These are phyloP conservation scores for Rugonectria rugulosa DNA, from an alignment of 2,329 filamentous ascomycete genomes.

Conservation along the genomic window DNA sequence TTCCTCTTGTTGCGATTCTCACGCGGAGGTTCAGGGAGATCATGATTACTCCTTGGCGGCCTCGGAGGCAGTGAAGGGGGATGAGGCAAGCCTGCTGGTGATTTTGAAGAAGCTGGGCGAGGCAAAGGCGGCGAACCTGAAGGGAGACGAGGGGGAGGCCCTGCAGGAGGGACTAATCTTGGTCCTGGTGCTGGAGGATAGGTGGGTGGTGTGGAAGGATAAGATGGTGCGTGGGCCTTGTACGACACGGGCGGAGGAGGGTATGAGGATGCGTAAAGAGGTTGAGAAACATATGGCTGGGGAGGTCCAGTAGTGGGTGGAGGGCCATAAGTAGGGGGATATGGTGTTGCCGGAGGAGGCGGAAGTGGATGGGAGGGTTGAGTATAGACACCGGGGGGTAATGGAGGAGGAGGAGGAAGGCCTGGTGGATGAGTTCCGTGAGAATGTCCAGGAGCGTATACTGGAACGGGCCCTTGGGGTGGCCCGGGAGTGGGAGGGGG, in stretches of 20 bases:
- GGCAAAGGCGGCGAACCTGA: slow-evolving; percentile 27
- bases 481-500: slow-evolving; percentile 28
- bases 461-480: slow-evolving; percentile 14
- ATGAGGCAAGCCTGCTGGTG: slow-evolving; percentile 23
- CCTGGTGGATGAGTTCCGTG: slow-evolving; percentile 23
- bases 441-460: slow-evolving; percentile 24
- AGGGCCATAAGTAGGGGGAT: slow-evolving; percentile 33
- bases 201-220: slow-evolving; percentile 29
- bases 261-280: slow-evolving; percentile 24
- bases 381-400: neutral
- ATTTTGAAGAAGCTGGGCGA: slow-evolving; percentile 24
- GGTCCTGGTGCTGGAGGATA: slow-evolving; percentile 27
- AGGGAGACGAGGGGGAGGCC: slow-evolving; percentile 19
- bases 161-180: slow-evolving; percentile 24
- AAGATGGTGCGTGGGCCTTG: slow-evolving; percentile 27
- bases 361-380: slow-evolving; percentile 23
- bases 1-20: slow-evolving; percentile 43
- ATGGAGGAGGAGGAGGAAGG: slow-evolving; percentile 16
- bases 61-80: slow-evolving; percentile 45
- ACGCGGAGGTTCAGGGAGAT: slow-evolving; percentile 38
- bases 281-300: slow-evolving; percentile 12
- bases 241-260: slow-evolving; percentile 33
- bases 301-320: slow-evolving; percentile 24
- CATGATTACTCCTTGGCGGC: slow-evolving; percentile 39
- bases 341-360: slow-evolving; percentile 24